Evolutionary conservation across 345 rosid genomes (phyloP).

Genomic region (Linum tenue): DNA sequence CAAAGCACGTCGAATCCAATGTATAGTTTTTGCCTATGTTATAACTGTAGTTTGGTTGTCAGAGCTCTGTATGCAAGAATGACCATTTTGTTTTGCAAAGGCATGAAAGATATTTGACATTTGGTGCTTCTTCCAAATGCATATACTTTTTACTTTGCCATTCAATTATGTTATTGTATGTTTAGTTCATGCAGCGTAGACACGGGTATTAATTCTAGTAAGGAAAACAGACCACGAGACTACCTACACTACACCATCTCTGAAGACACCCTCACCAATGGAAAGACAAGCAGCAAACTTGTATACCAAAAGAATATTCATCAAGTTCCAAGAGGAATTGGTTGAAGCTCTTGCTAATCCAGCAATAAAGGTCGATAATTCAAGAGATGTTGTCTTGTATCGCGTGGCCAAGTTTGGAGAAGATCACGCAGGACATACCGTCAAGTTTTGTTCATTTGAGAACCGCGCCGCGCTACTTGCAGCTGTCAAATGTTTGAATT

Average conservation of each 20-base stretch:
- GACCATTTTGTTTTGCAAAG: too few species aligned
- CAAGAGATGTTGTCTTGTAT: conserved; percentile 10
- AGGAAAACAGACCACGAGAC: conserved; percentile 23
- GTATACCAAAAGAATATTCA: conserved; percentile 21
- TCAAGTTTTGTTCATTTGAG: conserved; percentile 13
- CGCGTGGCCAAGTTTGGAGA: conserved; percentile 29
- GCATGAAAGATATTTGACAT: too few species aligned
- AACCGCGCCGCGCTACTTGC: conserved; percentile 21
- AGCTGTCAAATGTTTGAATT: conserved; percentile 28
- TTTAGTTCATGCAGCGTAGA: too few species aligned
- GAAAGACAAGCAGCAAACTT: conserved; percentile 30
- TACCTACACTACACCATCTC: conserved; percentile 18
- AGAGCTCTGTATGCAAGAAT: too few species aligned
- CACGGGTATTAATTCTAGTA: too few species aligned
- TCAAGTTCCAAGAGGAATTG: conserved; percentile 24
- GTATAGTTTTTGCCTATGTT: too few species aligned
- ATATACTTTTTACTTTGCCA: too few species aligned
- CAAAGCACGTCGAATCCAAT: too few species aligned
- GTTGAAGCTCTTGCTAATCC: conserved; percentile 26
- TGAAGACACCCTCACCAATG: conserved; percentile 29
- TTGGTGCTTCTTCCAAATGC: too few species aligned
- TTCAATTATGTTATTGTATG: too few species aligned
- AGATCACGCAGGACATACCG: conserved; percentile 10
- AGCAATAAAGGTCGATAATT: conserved; percentile 15
- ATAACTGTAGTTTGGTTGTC: too few species aligned